Base-by-base conservation (phyloP, 805 yeast genomes). In the Barnettozyma sucrosica region DNA sequence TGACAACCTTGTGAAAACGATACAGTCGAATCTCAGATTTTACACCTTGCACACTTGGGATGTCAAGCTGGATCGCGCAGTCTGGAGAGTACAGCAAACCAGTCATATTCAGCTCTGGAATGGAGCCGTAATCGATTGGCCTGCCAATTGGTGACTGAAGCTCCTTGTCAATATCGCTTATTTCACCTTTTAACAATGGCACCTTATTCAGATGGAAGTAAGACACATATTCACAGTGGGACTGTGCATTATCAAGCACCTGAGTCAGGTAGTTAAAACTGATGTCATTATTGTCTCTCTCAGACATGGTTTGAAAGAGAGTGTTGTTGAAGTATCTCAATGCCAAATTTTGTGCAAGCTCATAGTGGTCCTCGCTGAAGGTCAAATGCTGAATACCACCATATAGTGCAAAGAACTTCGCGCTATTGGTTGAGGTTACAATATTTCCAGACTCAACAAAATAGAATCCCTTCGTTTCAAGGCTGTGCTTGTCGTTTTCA, bases 41-140 rank as follows among this genome's bases (percentile, higher is more conserved):
- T n/a, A 75, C 66, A 1, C 97, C 97, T 13, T 48, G 46, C 3
- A 69, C 64, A 7, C 58, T 52, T 7, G 63, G 62, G 7, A 76
- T 37, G 6, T 66, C 62, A 5, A 87, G 51, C 2, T 76, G 61
- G 3, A 83, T 59, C 0, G 90, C 95, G 69, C 98, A 90, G 61
- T 90, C 96, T 0, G 97, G 97, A 0, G 96, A 88, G 58, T 86
- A 89, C 18, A 88, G 50, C 13, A 88, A 52, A 7, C 84, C 89
- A 2, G 74, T 62, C 9, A 90, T 57, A 28, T 66, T 67, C 16
- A 90, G 53, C 0, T 64, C 57, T 0, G 97, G 97, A 5, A 83
- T 60, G 1, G 58, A 50, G 11, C 65, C 55, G 23, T 67, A 54
- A 16, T 75, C 72, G 14, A 81, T 74, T 2, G 97, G 97, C 51